Conservation (phyloP, 2,329 filamentous ascomycete species). For the Cladosporium sphaerospermum region DNA sequence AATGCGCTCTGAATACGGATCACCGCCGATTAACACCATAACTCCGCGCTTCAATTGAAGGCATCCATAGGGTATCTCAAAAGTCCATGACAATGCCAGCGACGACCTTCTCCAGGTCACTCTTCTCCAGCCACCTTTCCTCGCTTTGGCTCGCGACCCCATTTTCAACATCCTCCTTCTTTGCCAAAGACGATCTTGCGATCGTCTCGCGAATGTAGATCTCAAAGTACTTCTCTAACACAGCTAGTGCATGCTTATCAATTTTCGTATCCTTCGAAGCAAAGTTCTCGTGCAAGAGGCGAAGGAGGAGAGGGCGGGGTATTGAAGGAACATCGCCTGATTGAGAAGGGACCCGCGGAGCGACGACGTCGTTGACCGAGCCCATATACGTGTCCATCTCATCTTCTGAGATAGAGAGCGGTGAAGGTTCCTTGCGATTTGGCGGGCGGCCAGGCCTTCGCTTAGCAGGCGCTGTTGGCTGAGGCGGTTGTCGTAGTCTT, state of each 20-base stretch:
- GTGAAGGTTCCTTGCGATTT: conserved; percentile 8
- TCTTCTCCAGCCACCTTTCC: conserved; percentile 55
- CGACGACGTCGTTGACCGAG: not conserved
- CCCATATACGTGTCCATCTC: not conserved
- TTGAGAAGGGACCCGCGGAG: conserved; percentile 14
- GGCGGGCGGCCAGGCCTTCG: conserved; percentile 13
- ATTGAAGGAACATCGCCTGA: conserved; percentile 43
- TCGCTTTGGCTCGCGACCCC: conserved; percentile 27
- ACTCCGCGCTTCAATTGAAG: not conserved
- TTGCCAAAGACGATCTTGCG: conserved; percentile 68
- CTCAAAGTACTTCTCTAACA: conserved; percentile 80
- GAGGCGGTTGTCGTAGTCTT: not conserved
- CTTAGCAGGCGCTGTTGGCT: conserved; percentile 9
- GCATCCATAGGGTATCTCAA: conserved; percentile 35
- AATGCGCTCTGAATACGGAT: not conserved
- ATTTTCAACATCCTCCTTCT: conserved; percentile 37
- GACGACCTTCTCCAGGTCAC: conserved; percentile 82
- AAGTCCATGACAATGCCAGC: conserved; percentile 84
- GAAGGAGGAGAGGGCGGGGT: conserved; percentile 66
- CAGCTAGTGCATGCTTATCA: conserved; percentile 67
- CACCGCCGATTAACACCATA: not conserved
- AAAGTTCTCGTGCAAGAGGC: conserved; percentile 75
- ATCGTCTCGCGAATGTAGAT: conserved; percentile 87
- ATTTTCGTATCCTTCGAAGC: conserved; percentile 63
- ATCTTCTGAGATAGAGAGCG: conserved; percentile 10